phyloP scores from a whole-genome alignment of 352 stramenopile genomes.

The Paralagenidium karlingii region DNA sequence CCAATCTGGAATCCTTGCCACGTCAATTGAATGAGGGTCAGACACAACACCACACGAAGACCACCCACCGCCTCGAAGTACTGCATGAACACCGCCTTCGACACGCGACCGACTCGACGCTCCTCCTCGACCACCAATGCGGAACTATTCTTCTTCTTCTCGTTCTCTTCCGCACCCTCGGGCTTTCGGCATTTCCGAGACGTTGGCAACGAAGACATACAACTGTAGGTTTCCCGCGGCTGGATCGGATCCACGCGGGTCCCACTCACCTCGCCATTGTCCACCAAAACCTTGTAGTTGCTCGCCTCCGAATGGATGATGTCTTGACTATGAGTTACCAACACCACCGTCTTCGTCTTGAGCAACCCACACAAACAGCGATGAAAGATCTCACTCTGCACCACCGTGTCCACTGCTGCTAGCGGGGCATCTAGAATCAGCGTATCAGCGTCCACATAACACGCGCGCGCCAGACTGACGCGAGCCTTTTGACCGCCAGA shows the following conservation, averaged over 20 bases:
- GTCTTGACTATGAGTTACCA: constrained; percentile 60
- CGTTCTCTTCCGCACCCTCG: no score
- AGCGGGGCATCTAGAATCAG: constrained; percentile 94
- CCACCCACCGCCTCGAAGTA: no score
- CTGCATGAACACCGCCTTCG: constrained; percentile 47
- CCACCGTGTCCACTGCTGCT: constrained; percentile 89
- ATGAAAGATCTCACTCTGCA: constrained; percentile 89
- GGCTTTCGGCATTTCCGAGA: constrained; percentile 1
- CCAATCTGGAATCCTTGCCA: constrained; percentile 15
- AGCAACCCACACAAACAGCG: constrained; percentile 38
- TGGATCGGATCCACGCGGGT: no score
- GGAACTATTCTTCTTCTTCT: not conserved
- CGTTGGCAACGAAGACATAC: not conserved
- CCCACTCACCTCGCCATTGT: constrained; percentile 15
- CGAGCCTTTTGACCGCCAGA: constrained; percentile 88
- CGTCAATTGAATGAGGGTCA: constrained; percentile 6
- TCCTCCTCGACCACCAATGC: constrained; percentile 62
- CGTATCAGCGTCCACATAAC: constrained; percentile 71
- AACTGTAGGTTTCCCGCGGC: not conserved
- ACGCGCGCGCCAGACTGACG: constrained; percentile 58
- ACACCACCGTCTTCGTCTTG: constrained; percentile 68
- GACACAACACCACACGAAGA: constrained; percentile 31
- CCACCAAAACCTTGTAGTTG: constrained; percentile 49
- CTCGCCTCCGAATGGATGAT: constrained; percentile 27
- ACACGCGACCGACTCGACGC: constrained; percentile 38